Conservation (phyloP, 495 filamentous ascomycete genomes). For the Penicillium egyptiacum region DNA sequence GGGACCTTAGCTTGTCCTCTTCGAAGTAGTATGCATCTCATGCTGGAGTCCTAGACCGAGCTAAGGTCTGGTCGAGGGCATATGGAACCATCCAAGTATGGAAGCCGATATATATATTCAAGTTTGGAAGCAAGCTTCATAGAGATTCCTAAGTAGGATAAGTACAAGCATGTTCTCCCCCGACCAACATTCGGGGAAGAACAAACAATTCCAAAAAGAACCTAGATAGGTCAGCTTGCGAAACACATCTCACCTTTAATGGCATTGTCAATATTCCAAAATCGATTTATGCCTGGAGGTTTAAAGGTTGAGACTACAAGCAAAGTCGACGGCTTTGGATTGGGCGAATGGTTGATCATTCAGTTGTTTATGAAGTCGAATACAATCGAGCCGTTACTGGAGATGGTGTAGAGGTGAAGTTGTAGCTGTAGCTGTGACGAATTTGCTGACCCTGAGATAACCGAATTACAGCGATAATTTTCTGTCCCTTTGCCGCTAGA, state of each 20-base stretch:
- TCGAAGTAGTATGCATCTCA: background rate
- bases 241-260: conserved; percentile 6
- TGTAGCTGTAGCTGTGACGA: conserved; percentile 38
- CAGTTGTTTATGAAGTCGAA: conserved; percentile 36
- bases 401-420: conserved; percentile 28
- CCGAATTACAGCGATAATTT: conserved; percentile 55
- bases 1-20: background rate
- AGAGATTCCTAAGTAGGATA: background rate
- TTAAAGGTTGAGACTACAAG: conserved; percentile 39
- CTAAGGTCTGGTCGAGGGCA: background rate
- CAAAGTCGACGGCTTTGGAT: conserved; percentile 38
- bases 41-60: background rate
- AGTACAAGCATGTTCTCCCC: background rate
- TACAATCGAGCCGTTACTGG: conserved; percentile 54
- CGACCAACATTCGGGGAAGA: background rate
- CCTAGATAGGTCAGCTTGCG: conserved; percentile 6
- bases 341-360: conserved; percentile 26
- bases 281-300: conserved; percentile 12
- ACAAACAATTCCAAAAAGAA: background rate
- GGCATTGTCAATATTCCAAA: background rate
- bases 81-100: background rate
- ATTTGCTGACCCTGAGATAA: conserved; percentile 51
- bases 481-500: conserved; percentile 47
- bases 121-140: background rate
- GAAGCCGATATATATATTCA: background rate